Evolutionary conservation across 306 rosid genomes (phyloP).

Genomic region (Leucaena leucocephala): DNA sequence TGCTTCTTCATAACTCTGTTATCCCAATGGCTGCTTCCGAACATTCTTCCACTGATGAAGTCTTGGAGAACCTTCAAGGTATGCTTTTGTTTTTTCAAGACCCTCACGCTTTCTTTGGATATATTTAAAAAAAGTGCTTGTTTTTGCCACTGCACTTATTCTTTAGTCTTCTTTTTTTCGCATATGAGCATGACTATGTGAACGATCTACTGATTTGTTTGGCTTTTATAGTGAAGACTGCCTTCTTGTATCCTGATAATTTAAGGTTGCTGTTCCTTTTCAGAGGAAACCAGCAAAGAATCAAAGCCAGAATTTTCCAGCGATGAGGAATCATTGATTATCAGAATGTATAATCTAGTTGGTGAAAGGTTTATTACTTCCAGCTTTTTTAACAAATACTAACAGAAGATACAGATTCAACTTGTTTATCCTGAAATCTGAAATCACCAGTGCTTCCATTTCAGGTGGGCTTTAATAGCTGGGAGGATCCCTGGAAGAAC

Average conservation of each 20-base stretch:
- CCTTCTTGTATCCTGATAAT: not conserved
- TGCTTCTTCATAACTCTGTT: not conserved
- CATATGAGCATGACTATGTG: not conserved
- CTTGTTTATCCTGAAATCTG: not conserved
- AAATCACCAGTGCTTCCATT: not conserved
- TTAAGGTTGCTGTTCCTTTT: not conserved
- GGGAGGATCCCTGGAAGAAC: constrained; percentile 26
- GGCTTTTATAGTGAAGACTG: not conserved
- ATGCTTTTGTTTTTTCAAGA: not conserved
- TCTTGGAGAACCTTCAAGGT: constrained; percentile 11
- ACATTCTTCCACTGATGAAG: constrained; percentile 19
- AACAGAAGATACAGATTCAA: not conserved
- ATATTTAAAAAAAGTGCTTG: not conserved
- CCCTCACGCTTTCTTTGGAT: not conserved
- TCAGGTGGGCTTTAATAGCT: constrained; percentile 16
- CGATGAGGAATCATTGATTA: not conserved
- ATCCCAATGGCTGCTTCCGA: constrained; percentile 16
- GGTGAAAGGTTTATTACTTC: not conserved
- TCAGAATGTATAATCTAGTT: constrained; percentile 22
- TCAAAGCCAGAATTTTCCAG: constrained; percentile 15
- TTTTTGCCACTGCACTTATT: not conserved
- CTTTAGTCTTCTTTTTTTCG: not conserved
- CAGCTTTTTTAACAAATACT: not conserved
- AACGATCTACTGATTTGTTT: not conserved
- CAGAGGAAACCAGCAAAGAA: not conserved